These are phyloP conservation scores for Aspergillus ustus DNA, from an alignment of 2,329 filamentous ascomycete genomes.

Conservation along the genomic window DNA sequence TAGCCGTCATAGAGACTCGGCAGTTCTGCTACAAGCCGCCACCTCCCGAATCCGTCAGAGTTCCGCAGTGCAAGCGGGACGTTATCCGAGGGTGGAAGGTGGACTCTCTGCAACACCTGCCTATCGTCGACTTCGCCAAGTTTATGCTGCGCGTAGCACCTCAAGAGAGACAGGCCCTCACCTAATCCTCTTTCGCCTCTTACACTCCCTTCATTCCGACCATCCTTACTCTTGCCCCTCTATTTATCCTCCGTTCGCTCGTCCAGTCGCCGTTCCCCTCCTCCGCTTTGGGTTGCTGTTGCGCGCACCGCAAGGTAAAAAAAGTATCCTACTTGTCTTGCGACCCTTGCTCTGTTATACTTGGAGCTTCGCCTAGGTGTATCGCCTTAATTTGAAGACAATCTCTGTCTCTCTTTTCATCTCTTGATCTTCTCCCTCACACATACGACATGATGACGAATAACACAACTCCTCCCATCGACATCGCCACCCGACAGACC, in stretches of 20 bases:
- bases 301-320: constrained; percentile 48
- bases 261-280: constrained; percentile 54
- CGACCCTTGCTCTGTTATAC: constrained; percentile 33
- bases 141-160: constrained; percentile 27
- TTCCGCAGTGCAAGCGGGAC: constrained; percentile 40
- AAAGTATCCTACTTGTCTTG: constrained; percentile 42
- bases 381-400: constrained; percentile 35
- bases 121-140: not conserved
- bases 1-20: constrained; percentile 17
- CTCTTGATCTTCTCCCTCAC: constrained; percentile 42
- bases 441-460: constrained; percentile 47
- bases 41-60: constrained; percentile 38
- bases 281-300: constrained; percentile 50
- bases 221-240: constrained; percentile 55
- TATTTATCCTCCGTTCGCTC: constrained; percentile 53
- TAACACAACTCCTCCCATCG: constrained; percentile 62
- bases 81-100: constrained; percentile 43
- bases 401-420: constrained; percentile 5
- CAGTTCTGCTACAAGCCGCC: constrained; percentile 28
- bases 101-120: constrained; percentile 26
- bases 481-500: constrained; percentile 62
- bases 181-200: constrained; percentile 49
- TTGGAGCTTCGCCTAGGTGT: constrained; percentile 21
- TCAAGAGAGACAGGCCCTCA: constrained; percentile 48
- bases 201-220: constrained; percentile 51